phyloP scores from a whole-genome alignment of 345 rosid genomes.

The Carallia pectinifolia region DNA sequence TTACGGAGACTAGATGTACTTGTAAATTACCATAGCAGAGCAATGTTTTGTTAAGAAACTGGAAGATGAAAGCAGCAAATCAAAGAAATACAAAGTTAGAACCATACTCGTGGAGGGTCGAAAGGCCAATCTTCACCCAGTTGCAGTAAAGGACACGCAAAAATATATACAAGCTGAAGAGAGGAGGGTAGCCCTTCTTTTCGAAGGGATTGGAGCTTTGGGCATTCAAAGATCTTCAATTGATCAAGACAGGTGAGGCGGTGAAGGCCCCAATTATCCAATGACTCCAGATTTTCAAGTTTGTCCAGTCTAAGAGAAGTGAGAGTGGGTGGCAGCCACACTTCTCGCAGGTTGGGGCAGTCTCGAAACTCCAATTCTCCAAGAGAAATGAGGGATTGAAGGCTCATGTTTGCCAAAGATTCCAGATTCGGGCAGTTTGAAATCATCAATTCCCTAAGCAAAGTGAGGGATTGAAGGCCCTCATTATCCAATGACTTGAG shows the following conservation, averaged over 20 bases:
- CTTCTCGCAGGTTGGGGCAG: too few relatives aligned
- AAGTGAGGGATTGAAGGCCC: not conserved
- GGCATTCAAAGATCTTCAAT: slow-evolving; percentile 5
- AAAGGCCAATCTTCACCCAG: not conserved
- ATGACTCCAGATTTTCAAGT: not conserved
- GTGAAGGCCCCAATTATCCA: slow-evolving; percentile 5
- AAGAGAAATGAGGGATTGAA: too few relatives aligned
- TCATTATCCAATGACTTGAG: not conserved
- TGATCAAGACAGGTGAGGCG: slow-evolving; percentile 2
- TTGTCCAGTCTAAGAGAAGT: not conserved
- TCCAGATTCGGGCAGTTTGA: not conserved
- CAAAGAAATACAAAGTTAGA: too few relatives aligned
- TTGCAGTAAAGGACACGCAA: not conserved
- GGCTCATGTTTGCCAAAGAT: too few relatives aligned
- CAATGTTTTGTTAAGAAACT: too few relatives aligned
- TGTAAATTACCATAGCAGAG: too few relatives aligned
- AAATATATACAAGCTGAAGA: not conserved
- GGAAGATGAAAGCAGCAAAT: too few relatives aligned
- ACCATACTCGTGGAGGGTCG: too few relatives aligned
- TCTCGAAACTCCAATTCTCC: too few relatives aligned
- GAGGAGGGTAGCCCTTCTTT: not conserved
- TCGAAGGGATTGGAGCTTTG: slow-evolving; percentile 7
- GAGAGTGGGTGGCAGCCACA: too few relatives aligned
- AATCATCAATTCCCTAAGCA: not conserved
- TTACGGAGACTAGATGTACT: too few relatives aligned